Conservation (phyloP, 306 rosid genomes). For the Coriaria nepalensis region DNA sequence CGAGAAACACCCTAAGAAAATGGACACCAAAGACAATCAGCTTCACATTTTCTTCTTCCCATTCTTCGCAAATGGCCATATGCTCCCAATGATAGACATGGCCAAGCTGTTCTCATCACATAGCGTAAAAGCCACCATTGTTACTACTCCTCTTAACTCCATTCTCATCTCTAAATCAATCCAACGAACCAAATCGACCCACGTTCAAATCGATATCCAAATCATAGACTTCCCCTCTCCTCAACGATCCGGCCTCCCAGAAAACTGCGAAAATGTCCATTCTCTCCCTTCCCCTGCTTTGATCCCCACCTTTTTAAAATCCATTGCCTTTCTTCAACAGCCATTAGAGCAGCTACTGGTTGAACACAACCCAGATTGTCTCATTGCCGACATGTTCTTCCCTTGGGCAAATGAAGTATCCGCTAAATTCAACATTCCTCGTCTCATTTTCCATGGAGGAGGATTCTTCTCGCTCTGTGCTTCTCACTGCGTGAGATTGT, state of each 20-base stretch:
- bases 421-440: conserved; percentile 10
- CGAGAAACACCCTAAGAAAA: too few relatives aligned
- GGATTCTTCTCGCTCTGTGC: conserved; percentile 11
- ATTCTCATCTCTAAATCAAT: conserved; percentile 8
- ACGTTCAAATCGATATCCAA: conserved; percentile 2
- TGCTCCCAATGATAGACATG: conserved; percentile 22
- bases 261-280: conserved; percentile 18
- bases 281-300: too few relatives aligned
- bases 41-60: conserved; percentile 30
- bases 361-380: conserved; percentile 19
- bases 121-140: conserved; percentile 26
- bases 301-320: conserved; percentile 7
- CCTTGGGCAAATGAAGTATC: conserved; percentile 23
- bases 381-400: conserved; percentile 17
- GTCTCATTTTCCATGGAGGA: conserved; percentile 16
- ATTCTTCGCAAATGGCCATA: conserved; percentile 10
- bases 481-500: conserved; percentile 7
- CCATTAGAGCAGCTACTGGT: conserved; percentile 14
- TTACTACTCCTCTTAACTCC: conserved; percentile 25
- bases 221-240: conserved; percentile 9
- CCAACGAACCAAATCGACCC: not conserved
- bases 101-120: conserved; percentile 21
- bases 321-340: conserved; percentile 7
- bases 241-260: conserved; percentile 15
- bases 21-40: too few relatives aligned